Base-by-base conservation (phyloP, 495 filamentous ascomycete species). In the Xylaria venustula region DNA sequence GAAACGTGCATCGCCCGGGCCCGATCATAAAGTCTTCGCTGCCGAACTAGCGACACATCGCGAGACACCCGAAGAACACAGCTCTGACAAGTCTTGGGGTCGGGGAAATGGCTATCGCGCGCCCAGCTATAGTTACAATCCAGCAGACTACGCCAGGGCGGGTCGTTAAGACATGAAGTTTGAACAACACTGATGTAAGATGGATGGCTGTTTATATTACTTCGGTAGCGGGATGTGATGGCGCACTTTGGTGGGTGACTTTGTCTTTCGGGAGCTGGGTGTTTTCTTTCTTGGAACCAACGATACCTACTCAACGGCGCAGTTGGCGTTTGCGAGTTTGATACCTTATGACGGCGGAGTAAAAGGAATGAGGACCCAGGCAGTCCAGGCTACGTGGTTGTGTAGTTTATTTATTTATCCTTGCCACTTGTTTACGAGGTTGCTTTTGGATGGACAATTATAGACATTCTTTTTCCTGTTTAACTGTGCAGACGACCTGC, bases 1-100 rank as follows among this genome's bases (percentile, higher is more conserved):
- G n/a, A 69, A 67, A 12, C 63, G 64, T 22, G 65, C 58, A 1
- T 77, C 76, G 0, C 73, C 76, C 1, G 67, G 60, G 3, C 58
- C 74, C 15, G 75, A 79, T 25, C 64, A 67, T 40, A 77, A 73
- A 64, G 70, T 63, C 0, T 77, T 71, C 57, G 60, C 74, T 0
- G 63, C 67, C 2, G 73, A 71, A 25, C 48, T 80, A 3, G 40
- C 71, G 7, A 70, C 75, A 1, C 76, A 78, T 55, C 61, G 60
- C 26, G 75, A 79, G 66, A 77, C 73, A 0, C 60, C 46, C 2
- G 77, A 80, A 62, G 77, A 79, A 47, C 63, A 80, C 53, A 64
- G 70, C 28, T 65, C 65, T 17, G 64, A 71, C 15, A 59, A 66
- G 9, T 46, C 62, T 17, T 5, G 48, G 26, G 46, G n/a, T 34